Percentiles rank a stretch among this genome's conserved stretches.
Evolutionary conservation across 768 basidiomycete genomes (phyloP).

Genomic region (Calocybe gangraenosa): DNA sequence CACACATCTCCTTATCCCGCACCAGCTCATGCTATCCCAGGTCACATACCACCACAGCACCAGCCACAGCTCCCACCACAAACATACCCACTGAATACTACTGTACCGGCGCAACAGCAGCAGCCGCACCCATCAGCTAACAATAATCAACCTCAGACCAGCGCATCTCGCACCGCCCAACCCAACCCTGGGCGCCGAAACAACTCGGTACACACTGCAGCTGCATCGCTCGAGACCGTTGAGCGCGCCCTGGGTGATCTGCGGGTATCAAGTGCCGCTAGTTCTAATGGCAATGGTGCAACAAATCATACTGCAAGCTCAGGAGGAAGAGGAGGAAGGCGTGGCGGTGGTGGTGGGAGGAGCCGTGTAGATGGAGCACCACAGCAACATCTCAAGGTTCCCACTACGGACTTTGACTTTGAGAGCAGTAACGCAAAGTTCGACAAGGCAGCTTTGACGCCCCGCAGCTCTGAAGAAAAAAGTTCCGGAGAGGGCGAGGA

Average conservation of each 20-base stretch:
- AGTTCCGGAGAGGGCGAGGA: conserved; percentile 17
- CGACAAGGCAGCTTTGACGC: conserved; percentile 60
- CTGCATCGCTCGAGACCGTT: conserved; percentile 69
- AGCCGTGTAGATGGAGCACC: not conserved
- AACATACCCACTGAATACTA: conserved; percentile 16
- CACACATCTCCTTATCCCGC: conserved; percentile 11
- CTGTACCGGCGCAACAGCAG: conserved; percentile 22
- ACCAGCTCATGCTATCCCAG: conserved; percentile 12
- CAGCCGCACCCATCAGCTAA: conserved; percentile 12
- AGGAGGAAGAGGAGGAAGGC: conserved; percentile 11
- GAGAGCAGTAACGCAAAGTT: conserved; percentile 72
- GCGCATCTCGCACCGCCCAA: too few relatives aligned
- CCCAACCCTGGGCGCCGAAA: conserved; percentile 19
- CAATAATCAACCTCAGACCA: too few relatives aligned
- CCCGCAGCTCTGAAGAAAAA: conserved; percentile 19
- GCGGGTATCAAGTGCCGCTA: not conserved
- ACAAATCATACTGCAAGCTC: conserved; percentile 5
- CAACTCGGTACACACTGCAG: conserved; percentile 65
- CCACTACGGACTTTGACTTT: conserved; percentile 80
- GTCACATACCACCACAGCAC: not conserved
- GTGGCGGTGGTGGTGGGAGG: not conserved
- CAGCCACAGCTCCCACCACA: conserved; percentile 21
- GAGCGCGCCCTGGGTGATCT: conserved; percentile 52
- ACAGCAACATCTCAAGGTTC: conserved; percentile 52
- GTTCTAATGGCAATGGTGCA: not conserved